Base-by-base conservation (phyloP, 768 basidiomycete species). In the Pulveroboletus frians region DNA sequence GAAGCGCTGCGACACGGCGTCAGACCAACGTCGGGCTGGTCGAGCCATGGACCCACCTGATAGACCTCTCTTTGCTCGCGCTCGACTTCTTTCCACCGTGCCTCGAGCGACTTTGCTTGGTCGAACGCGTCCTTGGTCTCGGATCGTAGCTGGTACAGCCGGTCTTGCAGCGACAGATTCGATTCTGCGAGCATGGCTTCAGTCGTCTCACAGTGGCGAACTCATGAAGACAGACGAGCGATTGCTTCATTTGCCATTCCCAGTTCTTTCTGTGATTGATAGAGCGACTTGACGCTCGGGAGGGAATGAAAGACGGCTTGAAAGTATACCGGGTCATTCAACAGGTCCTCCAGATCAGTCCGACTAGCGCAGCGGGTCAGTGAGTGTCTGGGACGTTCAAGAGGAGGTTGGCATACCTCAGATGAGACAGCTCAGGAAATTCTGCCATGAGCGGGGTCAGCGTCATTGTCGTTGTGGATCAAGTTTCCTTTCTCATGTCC, bases 41-140 rank as follows among this genome's bases (percentile, higher is more conserved):
- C 40, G 27, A 35, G 32, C 29, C 18, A 38, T 46, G 10, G 31
- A 58, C 69, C 49, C 26, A 91, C 94, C 74, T 92, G 91, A 62
- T 94, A 95, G 17, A 92, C 76, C 26, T 91, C 89, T 44, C 73
- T 79, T 70, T 98, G 95, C 59, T 93, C 90, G 56, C 83, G 83
- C 51, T 96, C 92, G 7, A 96, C 61, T 43, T 89, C 88, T 56
- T 81, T 84, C 92, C 92, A 95, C 26, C 88, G 75, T 0, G 75
- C 73, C 68, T 96, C 92, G 21, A 95, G 69, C 15, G 74, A 64
- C 63, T 90, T 88, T 3, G 94, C 92, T 52, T 94, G 80, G 57
- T 92, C 85, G 58, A 95, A 97, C 0, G 89, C 84, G 18, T 84
- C 84, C 58, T 93, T 80, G 0, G 94, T 95, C 53, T 92, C 86